Percentiles rank a stretch among this genome's conserved stretches.
These are phyloP conservation scores for Arthromyces matolae DNA, from an alignment of 768 basidiomycete genomes.

Conservation along the genomic window DNA sequence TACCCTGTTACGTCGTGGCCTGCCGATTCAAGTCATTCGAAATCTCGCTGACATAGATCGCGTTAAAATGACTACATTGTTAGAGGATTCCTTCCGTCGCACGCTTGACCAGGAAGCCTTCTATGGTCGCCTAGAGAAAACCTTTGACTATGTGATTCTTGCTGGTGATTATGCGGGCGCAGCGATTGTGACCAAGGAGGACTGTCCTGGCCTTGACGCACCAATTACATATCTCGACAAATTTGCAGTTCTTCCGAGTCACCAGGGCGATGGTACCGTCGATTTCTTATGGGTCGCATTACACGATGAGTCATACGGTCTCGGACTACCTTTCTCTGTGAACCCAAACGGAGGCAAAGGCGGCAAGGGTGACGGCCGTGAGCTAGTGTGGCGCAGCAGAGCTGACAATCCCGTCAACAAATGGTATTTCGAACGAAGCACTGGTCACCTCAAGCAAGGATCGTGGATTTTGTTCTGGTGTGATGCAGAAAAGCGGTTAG, in stretches of 20 bases:
- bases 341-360: conserved; percentile 94
- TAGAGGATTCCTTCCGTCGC: conserved; percentile 84
- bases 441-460: conserved; percentile 82
- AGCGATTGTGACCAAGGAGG: conserved; percentile 82
- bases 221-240: conserved; percentile 95
- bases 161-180: conserved; percentile 95
- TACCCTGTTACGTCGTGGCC: conserved; percentile 84
- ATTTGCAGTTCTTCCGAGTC: conserved; percentile 90
- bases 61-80: conserved; percentile 67
- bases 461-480: conserved; percentile 98
- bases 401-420: conserved; percentile 95
- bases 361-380: conserved; percentile 85
- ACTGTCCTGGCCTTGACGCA: conserved; percentile 29
- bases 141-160: conserved; percentile 88
- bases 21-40: conserved; percentile 82
- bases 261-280: conserved; percentile 98
- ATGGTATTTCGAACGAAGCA: conserved; percentile 98
- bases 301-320: conserved; percentile 96
- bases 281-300: conserved; percentile 99
- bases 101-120: conserved; percentile 70
- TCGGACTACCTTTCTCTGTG: conserved; percentile 88
- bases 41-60: conserved; percentile 67
- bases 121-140: conserved; percentile 70
- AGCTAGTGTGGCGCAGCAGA: conserved; percentile 94
- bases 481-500: conserved; percentile 86